Evolutionary conservation across 2,329 filamentous ascomycete genomes (phyloP).

Genomic region (Aspergillus versicolor): DNA sequence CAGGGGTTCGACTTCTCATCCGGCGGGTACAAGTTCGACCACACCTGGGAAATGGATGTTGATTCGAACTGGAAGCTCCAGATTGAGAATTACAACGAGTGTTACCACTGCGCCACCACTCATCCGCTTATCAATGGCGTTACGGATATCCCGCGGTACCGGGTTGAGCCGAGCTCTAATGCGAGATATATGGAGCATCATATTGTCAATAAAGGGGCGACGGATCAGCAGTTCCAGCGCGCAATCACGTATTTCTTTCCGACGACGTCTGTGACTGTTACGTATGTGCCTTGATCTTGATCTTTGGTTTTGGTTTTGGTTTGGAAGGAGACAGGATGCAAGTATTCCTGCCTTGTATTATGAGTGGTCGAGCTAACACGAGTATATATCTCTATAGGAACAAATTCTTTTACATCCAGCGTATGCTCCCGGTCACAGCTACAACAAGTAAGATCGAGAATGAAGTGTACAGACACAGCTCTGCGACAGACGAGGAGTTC

Average conservation of each 20-base stretch:
- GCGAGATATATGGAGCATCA: conserved; percentile 51
- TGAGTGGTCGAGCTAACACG: too few relatives aligned
- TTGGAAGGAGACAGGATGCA: too few relatives aligned
- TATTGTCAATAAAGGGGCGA: conserved; percentile 49
- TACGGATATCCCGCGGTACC: conserved; percentile 56
- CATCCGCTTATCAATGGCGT: conserved; percentile 35
- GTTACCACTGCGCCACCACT: conserved; percentile 26
- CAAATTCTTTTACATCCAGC: conserved; percentile 63
- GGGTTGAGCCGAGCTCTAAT: conserved; percentile 49
- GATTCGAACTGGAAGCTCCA: conserved; percentile 26
- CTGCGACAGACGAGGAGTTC: conserved; percentile 59
- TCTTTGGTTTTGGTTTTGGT: too few relatives aligned
- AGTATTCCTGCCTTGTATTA: too few relatives aligned
- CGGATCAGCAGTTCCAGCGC: conserved; percentile 45
- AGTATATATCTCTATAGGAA: conserved; percentile 25
- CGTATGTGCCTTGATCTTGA: conserved; percentile 22
- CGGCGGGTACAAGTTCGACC: conserved; percentile 20
- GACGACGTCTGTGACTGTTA: conserved; percentile 43
- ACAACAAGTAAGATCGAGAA: conserved; percentile 57
- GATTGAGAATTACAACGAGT: conserved; percentile 28
- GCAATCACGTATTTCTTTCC: conserved; percentile 33
- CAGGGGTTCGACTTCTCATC: conserved; percentile 23
- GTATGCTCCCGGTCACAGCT: conserved; percentile 57
- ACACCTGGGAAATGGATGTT: conserved; percentile 25
- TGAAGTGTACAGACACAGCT: conserved; percentile 62